Evolutionary conservation across 2,329 filamentous ascomycete species (phyloP).

Genomic region (Ophiosphaerella narmari): DNA sequence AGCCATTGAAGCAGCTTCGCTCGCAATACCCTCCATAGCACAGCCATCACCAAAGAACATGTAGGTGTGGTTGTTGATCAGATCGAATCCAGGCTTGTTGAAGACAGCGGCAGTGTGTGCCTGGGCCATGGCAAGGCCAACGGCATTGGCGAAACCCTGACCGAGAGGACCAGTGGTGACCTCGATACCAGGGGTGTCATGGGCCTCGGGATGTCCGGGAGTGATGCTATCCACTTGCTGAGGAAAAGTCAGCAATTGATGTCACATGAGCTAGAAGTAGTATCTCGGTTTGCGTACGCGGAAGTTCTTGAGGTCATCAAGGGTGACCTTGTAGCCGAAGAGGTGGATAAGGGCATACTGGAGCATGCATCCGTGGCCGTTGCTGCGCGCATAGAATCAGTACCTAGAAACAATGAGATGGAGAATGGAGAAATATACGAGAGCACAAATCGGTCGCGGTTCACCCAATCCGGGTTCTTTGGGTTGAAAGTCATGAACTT

Average conservation of each 20-base stretch:
- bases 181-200: conserved; percentile 96
- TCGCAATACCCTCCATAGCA: conserved; percentile 96
- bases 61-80: conserved; percentile 97
- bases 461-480: conserved; percentile 96
- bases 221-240: conserved; percentile 78
- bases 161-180: conserved; percentile 98
- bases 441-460: conserved; percentile 97
- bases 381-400: conserved; percentile 60
- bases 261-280: conserved; percentile 54
- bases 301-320: conserved; percentile 96
- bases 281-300: conserved; percentile 66
- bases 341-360: conserved; percentile 98
- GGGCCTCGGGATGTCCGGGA: conserved; percentile 92
- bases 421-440: conserved; percentile 70
- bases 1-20: conserved; percentile 88
- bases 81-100: conserved; percentile 93
- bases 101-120: conserved; percentile 87
- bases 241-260: conserved; percentile 17
- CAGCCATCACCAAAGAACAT: conserved; percentile 97
- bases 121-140: conserved; percentile 96
- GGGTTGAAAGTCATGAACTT: conserved; percentile 99
- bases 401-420: conserved; percentile 9
- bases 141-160: conserved; percentile 95
- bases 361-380: conserved; percentile 99
- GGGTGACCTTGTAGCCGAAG: conserved; percentile 82